Conservation (phyloP, 2,329 filamentous ascomycete species). For the Sphaerulina populicola region DNA sequence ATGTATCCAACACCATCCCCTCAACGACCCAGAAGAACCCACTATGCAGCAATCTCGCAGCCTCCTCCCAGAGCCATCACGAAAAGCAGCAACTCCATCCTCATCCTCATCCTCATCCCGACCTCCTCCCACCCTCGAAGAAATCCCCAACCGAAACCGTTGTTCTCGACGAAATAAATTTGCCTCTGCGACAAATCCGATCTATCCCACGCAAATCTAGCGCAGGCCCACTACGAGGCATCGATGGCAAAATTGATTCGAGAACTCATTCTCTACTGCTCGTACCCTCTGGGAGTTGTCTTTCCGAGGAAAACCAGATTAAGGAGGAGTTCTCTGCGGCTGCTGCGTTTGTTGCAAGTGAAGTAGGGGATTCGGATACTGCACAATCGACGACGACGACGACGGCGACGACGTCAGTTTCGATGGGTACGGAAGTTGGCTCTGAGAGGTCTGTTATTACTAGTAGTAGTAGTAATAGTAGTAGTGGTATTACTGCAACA, state of each 20-base stretch:
- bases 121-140: too few relatives aligned
- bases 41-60: background rate
- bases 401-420: background rate
- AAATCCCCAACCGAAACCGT: slow-evolving; percentile 2
- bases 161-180: background rate
- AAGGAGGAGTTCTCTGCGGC: background rate
- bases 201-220: background rate
- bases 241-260: slow-evolving; percentile 9
- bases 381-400: background rate
- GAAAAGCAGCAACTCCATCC: background rate
- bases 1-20: too few relatives aligned
- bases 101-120: background rate
- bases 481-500: background rate
- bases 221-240: background rate
- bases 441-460: background rate
- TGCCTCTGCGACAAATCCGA: background rate
- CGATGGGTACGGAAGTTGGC: background rate
- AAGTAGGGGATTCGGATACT: too few relatives aligned
- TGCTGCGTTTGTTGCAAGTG: too few relatives aligned
- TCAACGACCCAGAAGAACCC: background rate
- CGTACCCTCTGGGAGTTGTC: background rate
- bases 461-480: too few relatives aligned
- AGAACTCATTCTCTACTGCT: slow-evolving; percentile 5
- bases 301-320: background rate
- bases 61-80: background rate